A percentile compares a stretch with the other conserved stretches of the same genome.
Conservation (phyloP, 2,329 filamentous ascomycete species). For the Microdochium bolleyi region DNA sequence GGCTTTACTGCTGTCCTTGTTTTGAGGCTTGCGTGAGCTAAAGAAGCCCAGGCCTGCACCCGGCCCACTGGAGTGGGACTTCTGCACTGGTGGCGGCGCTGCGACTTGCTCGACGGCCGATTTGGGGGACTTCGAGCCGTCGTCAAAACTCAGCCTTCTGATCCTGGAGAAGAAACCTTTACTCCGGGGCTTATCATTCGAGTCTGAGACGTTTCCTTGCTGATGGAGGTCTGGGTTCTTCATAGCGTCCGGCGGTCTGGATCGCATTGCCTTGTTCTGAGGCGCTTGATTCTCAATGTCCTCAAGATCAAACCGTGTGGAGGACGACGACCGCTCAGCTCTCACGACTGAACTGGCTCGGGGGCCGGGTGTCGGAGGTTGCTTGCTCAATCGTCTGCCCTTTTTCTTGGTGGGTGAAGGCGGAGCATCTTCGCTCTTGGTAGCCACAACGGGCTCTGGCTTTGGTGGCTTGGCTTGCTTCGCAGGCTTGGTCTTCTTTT, state of each 20-base stretch:
- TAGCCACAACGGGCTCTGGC: conserved; percentile 21
- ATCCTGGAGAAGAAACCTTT: conserved; percentile 19
- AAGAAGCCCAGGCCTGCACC: conserved; percentile 8
- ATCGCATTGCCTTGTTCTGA: conserved; percentile 5
- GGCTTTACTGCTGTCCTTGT: neutral
- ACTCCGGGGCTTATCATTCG: conserved; percentile 16
- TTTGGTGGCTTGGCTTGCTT: conserved; percentile 32
- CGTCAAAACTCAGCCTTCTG: neutral
- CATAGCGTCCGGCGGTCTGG: conserved; percentile 9
- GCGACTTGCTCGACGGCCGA: conserved; percentile 11
- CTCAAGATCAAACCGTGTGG: conserved; percentile 14
- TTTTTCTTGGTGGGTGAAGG: conserved; percentile 27
- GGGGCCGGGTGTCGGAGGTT: conserved; percentile 7
- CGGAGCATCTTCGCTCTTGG: conserved; percentile 28
- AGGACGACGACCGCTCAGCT: conserved; percentile 15
- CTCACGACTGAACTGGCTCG: conserved; percentile 14
- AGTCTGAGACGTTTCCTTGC: conserved; percentile 2
- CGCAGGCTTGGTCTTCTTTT: conserved; percentile 40
- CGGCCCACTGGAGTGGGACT: conserved; percentile 4
- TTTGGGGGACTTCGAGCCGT: conserved; percentile 15
- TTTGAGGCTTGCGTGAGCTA: conserved; percentile 13
- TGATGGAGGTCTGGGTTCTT: conserved; percentile 5
- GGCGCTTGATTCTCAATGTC: neutral
- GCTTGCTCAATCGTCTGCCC: conserved; percentile 29
- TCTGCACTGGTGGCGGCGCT: conserved; percentile 8